Evolutionary conservation across 768 basidiomycete species (phyloP).

Genomic region (Tulasnella sp.): DNA sequence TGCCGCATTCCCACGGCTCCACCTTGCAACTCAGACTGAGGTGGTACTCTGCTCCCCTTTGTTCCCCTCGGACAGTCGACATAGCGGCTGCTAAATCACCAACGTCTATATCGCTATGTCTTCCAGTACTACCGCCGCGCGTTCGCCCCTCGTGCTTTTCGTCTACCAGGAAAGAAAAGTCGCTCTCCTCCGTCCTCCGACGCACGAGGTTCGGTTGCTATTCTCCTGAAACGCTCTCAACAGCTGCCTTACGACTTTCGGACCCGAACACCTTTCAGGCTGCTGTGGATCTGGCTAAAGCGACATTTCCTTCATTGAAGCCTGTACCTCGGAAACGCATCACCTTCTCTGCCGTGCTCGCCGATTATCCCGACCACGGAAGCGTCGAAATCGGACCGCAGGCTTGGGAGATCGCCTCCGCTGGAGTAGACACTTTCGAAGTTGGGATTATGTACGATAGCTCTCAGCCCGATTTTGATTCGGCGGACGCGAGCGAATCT

Average conservation of each 20-base stretch:
- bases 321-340: background rate
- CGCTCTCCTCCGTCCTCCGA: background rate
- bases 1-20: background rate
- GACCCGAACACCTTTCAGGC: background rate
- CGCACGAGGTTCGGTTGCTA: background rate
- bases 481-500: background rate
- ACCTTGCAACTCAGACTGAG: background rate
- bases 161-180: background rate
- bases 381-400: background rate
- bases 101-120: background rate
- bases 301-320: background rate
- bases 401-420: background rate
- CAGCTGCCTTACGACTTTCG: background rate
- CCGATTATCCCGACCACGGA: background rate
- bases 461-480: background rate
- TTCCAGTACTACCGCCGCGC: background rate
- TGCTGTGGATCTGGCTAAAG: background rate
- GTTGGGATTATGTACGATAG: background rate
- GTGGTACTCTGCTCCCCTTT: background rate
- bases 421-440: background rate
- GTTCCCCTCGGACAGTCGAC: background rate
- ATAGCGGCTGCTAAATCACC: background rate
- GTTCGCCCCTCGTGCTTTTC: background rate
- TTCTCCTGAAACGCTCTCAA: background rate
- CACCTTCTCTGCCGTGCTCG: background rate